Conservation (phyloP, 2,329 filamentous ascomycete genomes). For the Microdochium paspali region DNA sequence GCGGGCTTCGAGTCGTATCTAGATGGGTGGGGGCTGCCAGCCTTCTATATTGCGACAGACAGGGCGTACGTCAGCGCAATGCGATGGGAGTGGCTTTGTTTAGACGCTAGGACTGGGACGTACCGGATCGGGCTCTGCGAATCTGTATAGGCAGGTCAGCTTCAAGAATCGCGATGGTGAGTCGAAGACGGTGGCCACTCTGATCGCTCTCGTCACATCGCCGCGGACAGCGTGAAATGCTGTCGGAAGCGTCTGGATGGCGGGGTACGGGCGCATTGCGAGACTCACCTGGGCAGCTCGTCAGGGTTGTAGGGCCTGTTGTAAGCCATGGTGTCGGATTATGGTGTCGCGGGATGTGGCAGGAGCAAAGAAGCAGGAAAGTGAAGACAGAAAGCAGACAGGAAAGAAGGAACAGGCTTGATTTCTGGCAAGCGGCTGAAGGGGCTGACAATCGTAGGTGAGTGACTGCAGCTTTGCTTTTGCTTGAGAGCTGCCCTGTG, state of each 20-base stretch:
- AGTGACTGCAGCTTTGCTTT: no score
- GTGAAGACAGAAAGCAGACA: neutral
- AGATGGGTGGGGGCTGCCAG: slow-evolving; percentile 18
- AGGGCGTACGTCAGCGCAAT: neutral
- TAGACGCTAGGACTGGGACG: slow-evolving; percentile 9
- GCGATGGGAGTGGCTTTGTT: neutral
- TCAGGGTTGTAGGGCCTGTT: slow-evolving; percentile 90
- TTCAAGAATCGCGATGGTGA: no score
- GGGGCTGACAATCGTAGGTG: no score
- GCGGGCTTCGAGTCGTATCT: slow-evolving; percentile 41
- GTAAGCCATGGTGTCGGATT: slow-evolving; percentile 64
- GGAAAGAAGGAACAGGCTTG: neutral
- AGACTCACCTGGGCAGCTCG: slow-evolving; percentile 76
- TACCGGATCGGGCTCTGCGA: slow-evolving; percentile 40
- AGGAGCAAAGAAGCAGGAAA: no score
- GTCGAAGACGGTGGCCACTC: no score
- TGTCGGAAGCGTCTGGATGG: neutral
- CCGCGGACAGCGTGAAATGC: neutral
- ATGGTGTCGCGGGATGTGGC: no score
- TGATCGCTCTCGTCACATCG: no score
- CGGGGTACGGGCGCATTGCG: neutral
- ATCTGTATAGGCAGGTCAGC: slow-evolving; percentile 21
- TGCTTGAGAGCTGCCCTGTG: no score
- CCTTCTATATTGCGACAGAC: slow-evolving; percentile 20
- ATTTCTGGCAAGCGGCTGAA: no score